Percentiles rank a stretch among this genome's conserved stretches.
These are phyloP conservation scores for Candida yuanshanica DNA, from an alignment of 805 yeast genomes.

Conservation along the genomic window DNA sequence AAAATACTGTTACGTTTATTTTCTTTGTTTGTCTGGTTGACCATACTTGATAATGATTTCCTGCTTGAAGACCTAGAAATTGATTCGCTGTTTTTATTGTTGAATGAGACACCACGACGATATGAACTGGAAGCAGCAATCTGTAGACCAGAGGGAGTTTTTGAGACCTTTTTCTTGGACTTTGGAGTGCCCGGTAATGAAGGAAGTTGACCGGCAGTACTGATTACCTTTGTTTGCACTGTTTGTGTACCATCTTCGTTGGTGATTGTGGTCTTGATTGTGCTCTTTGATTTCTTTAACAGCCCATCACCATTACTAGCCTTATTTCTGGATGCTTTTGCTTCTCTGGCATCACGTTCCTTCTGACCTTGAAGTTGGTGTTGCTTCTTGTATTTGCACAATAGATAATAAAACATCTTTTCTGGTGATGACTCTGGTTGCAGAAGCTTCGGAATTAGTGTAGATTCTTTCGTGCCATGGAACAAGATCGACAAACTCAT, in stretches of 20 bases:
- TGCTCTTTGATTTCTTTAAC: slow-evolving; percentile 36
- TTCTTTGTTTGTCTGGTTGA: not conserved
- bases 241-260: slow-evolving; percentile 26
- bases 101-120: slow-evolving; percentile 28
- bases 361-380: slow-evolving; percentile 32
- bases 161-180: slow-evolving; percentile 20
- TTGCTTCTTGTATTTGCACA: slow-evolving; percentile 68
- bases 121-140: slow-evolving; percentile 26
- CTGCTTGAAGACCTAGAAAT: slow-evolving; percentile 24
- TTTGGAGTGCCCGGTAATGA: slow-evolving; percentile 11
- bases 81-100: slow-evolving; percentile 12
- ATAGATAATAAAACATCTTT: slow-evolving; percentile 72
- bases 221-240: slow-evolving; percentile 12
- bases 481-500: slow-evolving; percentile 73
- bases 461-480: slow-evolving; percentile 63
- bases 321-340: slow-evolving; percentile 23
- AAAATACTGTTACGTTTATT: slow-evolving; percentile 24
- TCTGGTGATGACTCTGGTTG: slow-evolving; percentile 62
- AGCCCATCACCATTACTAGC: slow-evolving; percentile 25
- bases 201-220: slow-evolving; percentile 6
- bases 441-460: slow-evolving; percentile 47
- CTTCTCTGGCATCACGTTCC: slow-evolving; percentile 6
- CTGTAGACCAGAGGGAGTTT: slow-evolving; percentile 20
- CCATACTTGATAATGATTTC: slow-evolving; percentile 11
- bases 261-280: slow-evolving; percentile 35